Percentiles rank a stretch among this genome's conserved stretches.
Conservation (phyloP, 495 filamentous ascomycete genomes). For the Trichoderma reesei region DNA sequence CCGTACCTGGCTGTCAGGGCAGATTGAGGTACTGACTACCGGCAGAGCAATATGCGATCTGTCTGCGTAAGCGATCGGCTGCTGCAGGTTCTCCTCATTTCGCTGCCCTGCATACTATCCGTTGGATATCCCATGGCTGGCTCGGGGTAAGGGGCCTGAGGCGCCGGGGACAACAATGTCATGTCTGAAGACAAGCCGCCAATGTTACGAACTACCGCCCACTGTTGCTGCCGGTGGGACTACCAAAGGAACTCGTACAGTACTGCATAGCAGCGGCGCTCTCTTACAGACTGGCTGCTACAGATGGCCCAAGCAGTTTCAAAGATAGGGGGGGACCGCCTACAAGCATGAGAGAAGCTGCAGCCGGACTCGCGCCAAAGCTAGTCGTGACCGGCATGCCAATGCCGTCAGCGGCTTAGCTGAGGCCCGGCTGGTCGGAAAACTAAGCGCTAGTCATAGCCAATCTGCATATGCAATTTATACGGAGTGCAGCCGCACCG, state of each 20-base stretch:
- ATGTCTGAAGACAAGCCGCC: neutral
- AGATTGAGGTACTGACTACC: neutral
- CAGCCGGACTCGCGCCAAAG: neutral
- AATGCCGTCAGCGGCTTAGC: neutral
- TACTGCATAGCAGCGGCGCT: neutral
- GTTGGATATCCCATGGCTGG: neutral
- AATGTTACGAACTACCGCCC: too few species aligned
- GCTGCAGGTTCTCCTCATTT: slow-evolving; percentile 6
- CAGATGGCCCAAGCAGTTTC: neutral
- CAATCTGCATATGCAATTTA: slow-evolving; percentile 8
- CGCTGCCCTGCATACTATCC: neutral
- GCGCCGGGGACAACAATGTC: neutral
- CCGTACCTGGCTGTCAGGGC: neutral
- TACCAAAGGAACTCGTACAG: too few species aligned
- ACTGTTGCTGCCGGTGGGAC: too few species aligned
- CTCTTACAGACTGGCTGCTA: neutral
- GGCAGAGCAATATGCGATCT: slow-evolving; percentile 4
- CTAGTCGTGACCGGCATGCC: neutral
- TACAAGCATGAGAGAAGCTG: neutral
- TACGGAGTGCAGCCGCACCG: neutral
- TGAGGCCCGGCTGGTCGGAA: neutral
- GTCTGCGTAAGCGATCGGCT: neutral
- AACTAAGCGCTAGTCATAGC: slow-evolving; percentile 4
- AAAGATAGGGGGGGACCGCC: neutral
- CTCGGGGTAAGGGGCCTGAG: neutral